Base-by-base conservation (phyloP, 768 basidiomycete genomes). In the Pleurotus giganteus region DNA sequence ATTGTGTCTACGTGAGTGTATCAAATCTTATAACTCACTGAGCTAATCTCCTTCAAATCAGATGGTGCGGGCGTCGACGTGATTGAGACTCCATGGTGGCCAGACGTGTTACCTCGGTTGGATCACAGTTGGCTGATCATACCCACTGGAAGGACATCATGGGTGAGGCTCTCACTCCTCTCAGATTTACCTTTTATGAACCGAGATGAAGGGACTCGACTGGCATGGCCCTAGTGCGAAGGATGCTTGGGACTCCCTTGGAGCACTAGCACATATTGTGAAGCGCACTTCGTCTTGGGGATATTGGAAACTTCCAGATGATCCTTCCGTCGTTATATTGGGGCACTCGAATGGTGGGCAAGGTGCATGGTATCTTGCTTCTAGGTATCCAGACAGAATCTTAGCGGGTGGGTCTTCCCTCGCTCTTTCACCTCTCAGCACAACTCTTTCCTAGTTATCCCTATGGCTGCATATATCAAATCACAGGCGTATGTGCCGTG, bases 331-430 rank as follows among this genome's bases (percentile, higher is more conserved):
- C 6, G 71, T 88, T n/a, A 63, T 94, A n/a, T 73, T 94, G 29
- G 94, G 94, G 0, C 94, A 97, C 65, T 95, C 93, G 2, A 97
- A 97, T 66, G 94, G 94, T 26, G 94, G 93, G 11, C 94, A 95
- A 68, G 94, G 94, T 0, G 76, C 86, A 2, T 94, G 91, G 89
- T 86, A 92, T 66, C 63, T 89, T 15, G 84, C 88, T 12, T 79
- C 85, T 24, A 75, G 88, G 58, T 89, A 81, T 67, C 93, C 94
- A 1, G 92, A 95, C 65, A 76, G 79, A 52, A 81, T 89, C 9
- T 60, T 85, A 7, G 86, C 80, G 49, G 82, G 86, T 86, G 57
- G 47, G 70, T 61, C 23, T 54, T 55, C 34, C 46, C 23, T 23
- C 34, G 41, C 29, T 17, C 12, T 24, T 12, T 15, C 32, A 9